Conservation (phyloP, 192 early-diverging fungal species). For the Geosiphon pyriformis region DNA sequence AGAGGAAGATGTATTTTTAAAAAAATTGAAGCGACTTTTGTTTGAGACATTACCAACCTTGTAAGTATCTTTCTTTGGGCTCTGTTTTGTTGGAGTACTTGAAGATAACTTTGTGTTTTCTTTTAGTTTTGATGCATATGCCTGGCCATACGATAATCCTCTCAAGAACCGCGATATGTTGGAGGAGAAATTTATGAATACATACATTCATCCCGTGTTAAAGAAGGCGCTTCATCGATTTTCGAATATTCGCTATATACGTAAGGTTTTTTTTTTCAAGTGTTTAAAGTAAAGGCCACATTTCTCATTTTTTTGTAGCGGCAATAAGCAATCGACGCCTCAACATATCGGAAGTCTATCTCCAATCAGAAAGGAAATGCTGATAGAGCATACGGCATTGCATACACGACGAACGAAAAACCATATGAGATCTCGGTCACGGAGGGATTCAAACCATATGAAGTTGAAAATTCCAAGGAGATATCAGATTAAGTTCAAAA, state of each 20-base stretch:
- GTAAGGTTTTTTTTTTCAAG: constrained; percentile 9
- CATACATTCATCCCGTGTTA: constrained; percentile 17
- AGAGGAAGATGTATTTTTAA: constrained; percentile 10
- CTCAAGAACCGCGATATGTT: constrained; percentile 18
- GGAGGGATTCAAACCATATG: constrained; percentile 18
- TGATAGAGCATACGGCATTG: constrained; percentile 12
- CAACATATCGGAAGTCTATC: constrained; percentile 6
- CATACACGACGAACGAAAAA: constrained; percentile 4
- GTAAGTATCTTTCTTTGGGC: constrained; percentile 15
- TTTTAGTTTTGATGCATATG: constrained; percentile 20
- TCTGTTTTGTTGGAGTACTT: too few relatives aligned
- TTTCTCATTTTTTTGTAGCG: constrained; percentile 3
- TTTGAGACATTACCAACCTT: constrained; percentile 17
- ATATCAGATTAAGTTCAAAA: constrained; percentile 20
- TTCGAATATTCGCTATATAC: constrained; percentile 17
- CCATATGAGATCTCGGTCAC: constrained; percentile 7
- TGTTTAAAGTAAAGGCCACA: too few relatives aligned
- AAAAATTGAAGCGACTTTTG: constrained; percentile 13
- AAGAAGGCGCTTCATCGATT: constrained; percentile 11
- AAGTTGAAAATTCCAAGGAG: constrained; percentile 1
- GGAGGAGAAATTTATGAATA: constrained; percentile 18
- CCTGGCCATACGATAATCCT: too few relatives aligned
- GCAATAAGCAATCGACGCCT: constrained; percentile 11
- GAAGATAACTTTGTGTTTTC: constrained; percentile 3
- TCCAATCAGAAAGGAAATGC: constrained; percentile 9